Evolutionary conservation across 2,329 filamentous ascomycete genomes (phyloP).

Genomic region (Paraphoma chrysanthemicola): DNA sequence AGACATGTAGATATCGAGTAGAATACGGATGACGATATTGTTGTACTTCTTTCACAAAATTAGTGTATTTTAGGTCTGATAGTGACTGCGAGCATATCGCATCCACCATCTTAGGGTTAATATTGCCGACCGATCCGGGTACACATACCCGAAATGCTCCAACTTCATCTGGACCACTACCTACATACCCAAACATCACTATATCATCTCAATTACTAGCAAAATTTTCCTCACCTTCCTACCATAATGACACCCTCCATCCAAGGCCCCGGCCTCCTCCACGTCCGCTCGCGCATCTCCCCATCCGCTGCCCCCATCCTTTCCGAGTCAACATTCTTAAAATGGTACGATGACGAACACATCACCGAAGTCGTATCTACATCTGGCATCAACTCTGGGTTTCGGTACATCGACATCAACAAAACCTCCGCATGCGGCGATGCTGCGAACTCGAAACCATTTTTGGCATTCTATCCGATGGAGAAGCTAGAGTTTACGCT

Average conservation of each 20-base stretch:
- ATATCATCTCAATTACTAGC: not conserved
- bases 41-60: not conserved
- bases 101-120: not conserved
- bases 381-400: slow-evolving; percentile 41
- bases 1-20: not conserved
- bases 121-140: not conserved
- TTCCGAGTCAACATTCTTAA: slow-evolving; percentile 37
- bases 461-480: slow-evolving; percentile 49
- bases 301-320: slow-evolving; percentile 40
- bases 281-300: slow-evolving; percentile 19
- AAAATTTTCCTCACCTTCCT: not conserved
- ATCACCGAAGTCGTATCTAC: slow-evolving; percentile 47
- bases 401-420: slow-evolving; percentile 42
- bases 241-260: slow-evolving; percentile 1
- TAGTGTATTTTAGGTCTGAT: not conserved
- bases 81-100: not conserved
- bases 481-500: slow-evolving; percentile 44
- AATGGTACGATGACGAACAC: slow-evolving; percentile 52
- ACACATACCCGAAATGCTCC: not conserved
- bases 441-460: slow-evolving; percentile 34
- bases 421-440: slow-evolving; percentile 17
- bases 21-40: not conserved
- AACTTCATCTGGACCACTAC: not conserved
- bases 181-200: not conserved
- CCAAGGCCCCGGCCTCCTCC: slow-evolving; percentile 19